Conservation (phyloP, 2,329 filamentous ascomycete species). For the Exophiala dermatitidis region DNA sequence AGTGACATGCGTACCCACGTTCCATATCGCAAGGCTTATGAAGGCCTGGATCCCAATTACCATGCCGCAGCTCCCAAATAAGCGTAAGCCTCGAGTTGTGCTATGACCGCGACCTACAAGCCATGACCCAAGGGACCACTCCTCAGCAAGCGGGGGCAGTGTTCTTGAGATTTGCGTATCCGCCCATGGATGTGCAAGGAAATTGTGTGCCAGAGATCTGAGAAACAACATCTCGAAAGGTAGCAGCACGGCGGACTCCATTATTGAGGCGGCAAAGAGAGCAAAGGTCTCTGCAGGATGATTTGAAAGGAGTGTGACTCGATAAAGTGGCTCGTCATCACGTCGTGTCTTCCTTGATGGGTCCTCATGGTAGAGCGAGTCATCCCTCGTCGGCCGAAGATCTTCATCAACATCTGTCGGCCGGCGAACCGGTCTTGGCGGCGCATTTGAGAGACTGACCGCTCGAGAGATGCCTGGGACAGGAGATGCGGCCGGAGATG, state of each 20-base stretch:
- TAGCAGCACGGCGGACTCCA: conserved; percentile 17
- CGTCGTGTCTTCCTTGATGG: background rate
- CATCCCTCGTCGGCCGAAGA: conserved; percentile 3
- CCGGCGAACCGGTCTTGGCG: conserved; percentile 20
- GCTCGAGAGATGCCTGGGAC: conserved; percentile 17
- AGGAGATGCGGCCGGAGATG: conserved; percentile 4
- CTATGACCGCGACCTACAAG: background rate
- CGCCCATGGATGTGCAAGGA: conserved; percentile 1
- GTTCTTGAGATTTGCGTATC: background rate
- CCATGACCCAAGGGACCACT: conserved; percentile 9
- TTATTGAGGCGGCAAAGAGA: conserved; percentile 7
- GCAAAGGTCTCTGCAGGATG: conserved; percentile 15
- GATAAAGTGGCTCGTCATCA: conserved; percentile 7
- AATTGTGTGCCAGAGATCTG: conserved; percentile 8
- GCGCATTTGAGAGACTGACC: conserved; percentile 11
- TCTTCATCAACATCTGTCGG: conserved; percentile 23
- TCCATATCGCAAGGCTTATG: conserved; percentile 15
- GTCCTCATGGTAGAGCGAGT: conserved; percentile 3
- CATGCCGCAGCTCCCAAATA: conserved; percentile 13
- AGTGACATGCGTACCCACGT: conserved; percentile 2
- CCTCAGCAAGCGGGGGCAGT: conserved; percentile 1
- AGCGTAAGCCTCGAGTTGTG: background rate
- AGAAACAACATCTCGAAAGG: conserved; percentile 20
- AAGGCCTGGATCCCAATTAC: conserved; percentile 17
- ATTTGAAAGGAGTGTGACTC: conserved; percentile 19